These are phyloP conservation scores for Mycena citricolor DNA, from an alignment of 1,284 basidiomycete species.

Conservation along the genomic window DNA sequence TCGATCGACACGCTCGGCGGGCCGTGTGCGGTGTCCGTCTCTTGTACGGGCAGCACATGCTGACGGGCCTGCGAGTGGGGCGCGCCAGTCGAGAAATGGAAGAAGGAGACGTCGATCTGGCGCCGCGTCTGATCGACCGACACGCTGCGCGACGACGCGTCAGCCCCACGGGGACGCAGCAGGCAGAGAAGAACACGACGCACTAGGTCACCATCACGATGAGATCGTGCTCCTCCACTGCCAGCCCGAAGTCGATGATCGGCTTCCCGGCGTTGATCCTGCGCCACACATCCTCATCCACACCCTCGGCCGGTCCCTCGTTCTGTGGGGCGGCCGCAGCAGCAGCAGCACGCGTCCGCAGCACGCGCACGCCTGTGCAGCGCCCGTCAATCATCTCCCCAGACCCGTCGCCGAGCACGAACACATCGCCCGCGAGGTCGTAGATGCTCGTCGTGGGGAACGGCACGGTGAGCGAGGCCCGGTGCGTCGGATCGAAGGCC, in stretches of 20 bases:
- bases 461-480: constrained; percentile 7
- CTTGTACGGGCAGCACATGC: constrained; percentile 13
- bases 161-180: no score
- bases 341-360: constrained; percentile 4
- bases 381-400: neutral
- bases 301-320: constrained; percentile 6
- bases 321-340: neutral
- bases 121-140: no score
- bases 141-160: no score
- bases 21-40: neutral
- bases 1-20: constrained; percentile 20
- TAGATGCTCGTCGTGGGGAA: constrained; percentile 17
- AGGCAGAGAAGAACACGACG: neutral
- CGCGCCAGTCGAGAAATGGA: constrained; percentile 16
- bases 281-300: constrained; percentile 7
- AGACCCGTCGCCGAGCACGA: constrained; percentile 17
- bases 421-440: constrained; percentile 22
- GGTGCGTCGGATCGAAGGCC: constrained; percentile 9
- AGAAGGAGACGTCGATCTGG: neutral
- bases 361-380: constrained; percentile 8
- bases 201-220: constrained; percentile 24
- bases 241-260: constrained; percentile 24
- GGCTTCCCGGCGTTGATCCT: constrained; percentile 14
- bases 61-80: constrained; percentile 17
- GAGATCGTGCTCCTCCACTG: constrained; percentile 25